Evolutionary conservation across 805 yeast species (phyloP), one percentile per base, ranked within the genome.

Genomic region (Monosporozyma yasuniensis): DNA sequence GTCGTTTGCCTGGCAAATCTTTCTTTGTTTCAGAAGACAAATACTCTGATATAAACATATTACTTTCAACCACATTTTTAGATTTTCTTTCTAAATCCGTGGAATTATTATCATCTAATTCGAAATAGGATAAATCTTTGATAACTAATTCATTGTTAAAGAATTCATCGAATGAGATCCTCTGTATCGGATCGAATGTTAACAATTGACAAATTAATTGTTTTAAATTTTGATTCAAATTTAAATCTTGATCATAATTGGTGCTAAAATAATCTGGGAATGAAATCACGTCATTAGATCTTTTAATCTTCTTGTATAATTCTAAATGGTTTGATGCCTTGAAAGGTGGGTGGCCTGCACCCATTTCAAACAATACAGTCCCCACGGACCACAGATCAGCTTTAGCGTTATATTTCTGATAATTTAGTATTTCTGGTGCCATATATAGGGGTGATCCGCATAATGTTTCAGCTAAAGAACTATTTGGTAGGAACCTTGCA

Each of bases 301-400:
- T 80, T 63, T 90, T 95, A 57, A 93, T 93, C 61, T 83, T 87
- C 66, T 86, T 83, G 61, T 87, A 76, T 49, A 93, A 75, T 63
- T 91, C 97, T 54, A 93, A 81, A 65, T 91, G 98, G 63, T 93
- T 93, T 3, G 85, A 80, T 3, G 99, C 98, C 56, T 85, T 81
- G 66, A 90, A 93, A 0, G 99, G 99, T 1, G 99, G 96, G 66
- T 79, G 84, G n/a, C 98, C 98, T 28, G 87, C 89, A 11, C 87
- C 78, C 96, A 93, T 90, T 67, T 93, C 99, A 67, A 83, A 93
- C 11, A 90, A 71, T 1, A 93, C 98, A 0, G 98, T 95, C 3
- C 99, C 99, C 4, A 91, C 96, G 6, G 97, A 89, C 99, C 99
- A 93, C 55, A 93, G 69, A 64, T 93, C 99, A 0, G 97, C 98